Percentiles rank a stretch among this genome's conserved stretches.
These are phyloP conservation scores for Mucor velutinosus DNA, from an alignment of 371 early-diverging fungal species.

Conservation along the genomic window DNA sequence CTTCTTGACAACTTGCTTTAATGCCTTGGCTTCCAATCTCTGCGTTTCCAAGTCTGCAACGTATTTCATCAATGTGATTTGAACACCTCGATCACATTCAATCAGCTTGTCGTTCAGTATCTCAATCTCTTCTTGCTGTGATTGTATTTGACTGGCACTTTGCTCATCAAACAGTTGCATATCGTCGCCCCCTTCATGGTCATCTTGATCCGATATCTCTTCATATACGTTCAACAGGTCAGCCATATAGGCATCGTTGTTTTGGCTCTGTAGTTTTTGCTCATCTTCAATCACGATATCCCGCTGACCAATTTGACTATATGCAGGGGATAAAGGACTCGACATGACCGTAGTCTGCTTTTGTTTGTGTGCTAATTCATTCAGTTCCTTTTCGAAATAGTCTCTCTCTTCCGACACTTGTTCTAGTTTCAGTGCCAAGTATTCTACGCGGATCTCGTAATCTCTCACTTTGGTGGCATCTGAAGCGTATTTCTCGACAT, in stretches of 20 bases:
- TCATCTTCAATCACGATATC: slow-evolving; percentile 17
- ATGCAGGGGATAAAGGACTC: slow-evolving; percentile 12
- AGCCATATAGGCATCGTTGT: slow-evolving; percentile 33
- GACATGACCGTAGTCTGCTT: background rate
- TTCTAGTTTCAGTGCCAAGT: slow-evolving; percentile 41
- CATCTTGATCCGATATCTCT: slow-evolving; percentile 20
- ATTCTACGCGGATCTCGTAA: slow-evolving; percentile 48
- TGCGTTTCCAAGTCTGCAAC: slow-evolving; percentile 38
- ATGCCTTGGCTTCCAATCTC: slow-evolving; percentile 23
- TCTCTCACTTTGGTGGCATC: slow-evolving; percentile 47
- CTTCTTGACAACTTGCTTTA: slow-evolving; percentile 34
- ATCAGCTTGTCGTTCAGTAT: slow-evolving; percentile 27
- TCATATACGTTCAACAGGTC: slow-evolving; percentile 42
- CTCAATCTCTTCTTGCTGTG: slow-evolving; percentile 19
- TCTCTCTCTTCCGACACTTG: slow-evolving; percentile 48
- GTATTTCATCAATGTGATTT: slow-evolving; percentile 38
- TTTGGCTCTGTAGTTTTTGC: slow-evolving; percentile 14
- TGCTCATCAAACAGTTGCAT: slow-evolving; percentile 10
- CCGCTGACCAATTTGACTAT: slow-evolving; percentile 7
- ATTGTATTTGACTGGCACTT: background rate
- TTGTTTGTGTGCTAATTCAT: slow-evolving; percentile 6
- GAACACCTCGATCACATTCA: slow-evolving; percentile 36
- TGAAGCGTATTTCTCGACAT: slow-evolving; percentile 32
- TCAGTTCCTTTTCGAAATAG: slow-evolving; percentile 32
- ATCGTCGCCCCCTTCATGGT: slow-evolving; percentile 5